These are phyloP conservation scores for Eimeria maxima DNA, from an alignment of 169 alveolate genomes.

Conservation along the genomic window DNA sequence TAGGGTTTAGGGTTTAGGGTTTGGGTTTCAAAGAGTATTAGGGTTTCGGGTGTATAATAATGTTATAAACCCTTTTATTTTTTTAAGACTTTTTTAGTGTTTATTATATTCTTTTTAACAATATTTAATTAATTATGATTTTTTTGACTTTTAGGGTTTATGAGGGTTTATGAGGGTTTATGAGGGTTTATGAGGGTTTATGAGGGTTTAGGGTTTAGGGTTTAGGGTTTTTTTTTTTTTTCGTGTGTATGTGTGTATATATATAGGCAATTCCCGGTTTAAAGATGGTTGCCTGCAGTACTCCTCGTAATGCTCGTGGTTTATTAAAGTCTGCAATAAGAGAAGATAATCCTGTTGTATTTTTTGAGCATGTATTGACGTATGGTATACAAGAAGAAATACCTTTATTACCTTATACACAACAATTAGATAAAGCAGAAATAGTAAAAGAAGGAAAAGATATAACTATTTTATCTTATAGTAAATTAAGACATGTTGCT, in stretches of 20 bases:
- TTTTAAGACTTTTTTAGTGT: slow-evolving; percentile 24
- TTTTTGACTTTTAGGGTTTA: slow-evolving; percentile 41
- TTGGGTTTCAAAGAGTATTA: no score
- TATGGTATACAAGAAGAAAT: slow-evolving; percentile 92
- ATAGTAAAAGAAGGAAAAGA: slow-evolving; percentile 92
- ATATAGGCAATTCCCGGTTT: slow-evolving; percentile 92
- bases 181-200: slow-evolving; percentile 65
- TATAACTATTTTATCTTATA: slow-evolving; percentile 92
- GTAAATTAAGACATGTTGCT: slow-evolving; percentile 92
- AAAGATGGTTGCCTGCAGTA: slow-evolving; percentile 93
- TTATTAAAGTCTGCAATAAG: slow-evolving; percentile 94
- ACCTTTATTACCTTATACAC: slow-evolving; percentile 91
- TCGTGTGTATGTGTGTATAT: no score
- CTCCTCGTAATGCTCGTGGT: slow-evolving; percentile 95
- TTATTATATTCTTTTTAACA: slow-evolving; percentile 2
- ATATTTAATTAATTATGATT: not conserved
- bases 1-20: no score
- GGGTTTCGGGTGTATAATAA: no score
- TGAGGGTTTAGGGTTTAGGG: slow-evolving; percentile 36
- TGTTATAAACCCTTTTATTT: not conserved
- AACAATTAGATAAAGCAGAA: slow-evolving; percentile 95
- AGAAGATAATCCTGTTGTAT: slow-evolving; percentile 94
- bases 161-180: no score
- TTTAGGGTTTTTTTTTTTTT: not conserved
- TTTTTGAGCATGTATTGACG: slow-evolving; percentile 95